Evolutionary conservation across 1,284 basidiomycete species (phyloP).

Genomic region (Testicularia cyperi): DNA sequence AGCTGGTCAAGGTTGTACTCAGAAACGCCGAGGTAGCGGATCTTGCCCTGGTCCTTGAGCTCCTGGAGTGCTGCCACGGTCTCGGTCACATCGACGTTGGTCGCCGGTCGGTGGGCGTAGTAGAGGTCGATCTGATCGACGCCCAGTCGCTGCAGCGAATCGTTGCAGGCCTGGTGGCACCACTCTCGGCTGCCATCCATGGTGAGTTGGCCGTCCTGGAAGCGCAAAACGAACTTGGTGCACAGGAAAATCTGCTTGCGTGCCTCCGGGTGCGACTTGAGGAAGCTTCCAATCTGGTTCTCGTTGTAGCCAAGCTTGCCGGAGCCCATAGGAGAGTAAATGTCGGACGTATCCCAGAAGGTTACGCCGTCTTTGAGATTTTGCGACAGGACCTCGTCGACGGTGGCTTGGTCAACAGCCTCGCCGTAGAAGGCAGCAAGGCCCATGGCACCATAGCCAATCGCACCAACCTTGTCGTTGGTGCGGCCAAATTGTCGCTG

Average conservation of each 20-base stretch:
- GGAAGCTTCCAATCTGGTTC: conserved; percentile 58
- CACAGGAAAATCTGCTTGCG: conserved; percentile 61
- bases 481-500: conserved; percentile 36
- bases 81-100: conserved; percentile 69
- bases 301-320: conserved; percentile 59
- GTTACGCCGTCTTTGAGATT: conserved; percentile 29
- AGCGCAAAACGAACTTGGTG: conserved; percentile 60
- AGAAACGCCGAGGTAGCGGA: conserved; percentile 72
- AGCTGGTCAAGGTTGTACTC: conserved; percentile 54
- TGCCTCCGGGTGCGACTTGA: conserved; percentile 47
- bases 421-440: conserved; percentile 42
- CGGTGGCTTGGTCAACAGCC: conserved; percentile 9
- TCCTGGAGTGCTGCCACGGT: conserved; percentile 76
- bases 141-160: conserved; percentile 57
- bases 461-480: conserved; percentile 20
- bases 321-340: conserved; percentile 28
- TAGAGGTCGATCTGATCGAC: conserved; percentile 61
- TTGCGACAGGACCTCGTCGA: conserved; percentile 20
- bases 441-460: conserved; percentile 44
- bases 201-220: conserved; percentile 22
- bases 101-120: conserved; percentile 60
- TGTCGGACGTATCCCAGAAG: conserved; percentile 42
- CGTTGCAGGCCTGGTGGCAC: conserved; percentile 58
- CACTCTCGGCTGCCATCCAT: conserved; percentile 45
- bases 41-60: conserved; percentile 70